Evolutionary conservation across 1,284 basidiomycete species (phyloP).

Genomic region (Ganoderma leucocontextum): DNA sequence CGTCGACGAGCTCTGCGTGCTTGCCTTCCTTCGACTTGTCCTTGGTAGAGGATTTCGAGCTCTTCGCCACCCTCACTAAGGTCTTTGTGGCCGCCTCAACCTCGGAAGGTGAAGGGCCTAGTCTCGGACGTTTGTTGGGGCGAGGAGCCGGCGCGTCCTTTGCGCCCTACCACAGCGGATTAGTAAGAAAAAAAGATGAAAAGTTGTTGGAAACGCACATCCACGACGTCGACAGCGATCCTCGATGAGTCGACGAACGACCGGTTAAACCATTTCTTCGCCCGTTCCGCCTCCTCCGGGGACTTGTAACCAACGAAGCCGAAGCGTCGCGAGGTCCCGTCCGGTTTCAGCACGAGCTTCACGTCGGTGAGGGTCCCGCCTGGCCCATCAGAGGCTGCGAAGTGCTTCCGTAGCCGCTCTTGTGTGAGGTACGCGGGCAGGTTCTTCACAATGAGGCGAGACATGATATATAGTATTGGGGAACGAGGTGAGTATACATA

Average conservation of each 20-base stretch:
- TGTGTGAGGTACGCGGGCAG: slow-evolving; percentile 81
- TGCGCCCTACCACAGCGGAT: slow-evolving; percentile 52
- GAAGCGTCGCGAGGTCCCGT: slow-evolving; percentile 88
- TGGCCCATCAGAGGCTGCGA: slow-evolving; percentile 70
- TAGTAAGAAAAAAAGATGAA: neutral
- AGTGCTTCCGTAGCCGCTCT: slow-evolving; percentile 74
- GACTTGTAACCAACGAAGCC: slow-evolving; percentile 94
- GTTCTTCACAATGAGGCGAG: slow-evolving; percentile 92
- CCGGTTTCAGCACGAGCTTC: slow-evolving; percentile 79
- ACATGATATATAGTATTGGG: slow-evolving; percentile 57
- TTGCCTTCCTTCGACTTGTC: slow-evolving; percentile 36
- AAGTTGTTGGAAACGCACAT: slow-evolving; percentile 56
- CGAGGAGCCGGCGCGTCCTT: slow-evolving; percentile 71
- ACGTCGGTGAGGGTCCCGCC: slow-evolving; percentile 85
- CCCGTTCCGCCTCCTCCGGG: slow-evolving; percentile 78
- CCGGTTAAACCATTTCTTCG: slow-evolving; percentile 86
- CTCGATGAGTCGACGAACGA: slow-evolving; percentile 83
- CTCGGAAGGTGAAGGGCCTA: slow-evolving; percentile 51
- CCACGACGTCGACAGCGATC: slow-evolving; percentile 81
- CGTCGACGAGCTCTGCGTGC: slow-evolving; percentile 51
- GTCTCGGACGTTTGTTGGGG: slow-evolving; percentile 74
- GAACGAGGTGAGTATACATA: slow-evolving; percentile 3
- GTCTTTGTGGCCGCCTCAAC: slow-evolving; percentile 17
- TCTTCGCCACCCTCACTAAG: slow-evolving; percentile 13
- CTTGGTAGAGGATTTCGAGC: slow-evolving; percentile 31